These are phyloP conservation scores for Usnea hakonensis DNA, from an alignment of 495 filamentous ascomycete species.

Conservation along the genomic window DNA sequence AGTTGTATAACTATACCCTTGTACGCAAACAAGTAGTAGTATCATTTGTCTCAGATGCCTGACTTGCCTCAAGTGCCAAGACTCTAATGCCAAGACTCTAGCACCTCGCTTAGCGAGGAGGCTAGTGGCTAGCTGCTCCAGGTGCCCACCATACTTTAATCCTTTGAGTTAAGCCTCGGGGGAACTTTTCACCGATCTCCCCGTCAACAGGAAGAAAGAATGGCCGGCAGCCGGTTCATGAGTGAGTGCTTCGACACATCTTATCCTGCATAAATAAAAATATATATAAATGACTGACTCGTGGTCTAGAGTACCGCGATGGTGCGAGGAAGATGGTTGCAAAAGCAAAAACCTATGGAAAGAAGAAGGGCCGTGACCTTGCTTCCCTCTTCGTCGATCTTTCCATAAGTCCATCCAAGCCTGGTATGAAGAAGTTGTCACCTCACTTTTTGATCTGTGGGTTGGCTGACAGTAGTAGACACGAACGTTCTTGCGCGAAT, in stretches of 20 bases:
- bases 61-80: too few relatives aligned
- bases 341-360: slow-evolving; percentile 1
- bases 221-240: background rate
- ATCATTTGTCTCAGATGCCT: too few relatives aligned
- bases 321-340: background rate
- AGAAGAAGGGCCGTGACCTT: background rate
- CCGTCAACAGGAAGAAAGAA: background rate
- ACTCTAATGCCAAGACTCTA: background rate
- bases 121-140: background rate
- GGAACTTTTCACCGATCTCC: background rate
- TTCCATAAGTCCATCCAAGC: background rate
- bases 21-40: background rate
- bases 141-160: background rate
- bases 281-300: background rate
- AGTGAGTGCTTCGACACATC: background rate
- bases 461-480: background rate
- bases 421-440: background rate
- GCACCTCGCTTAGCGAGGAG: background rate
- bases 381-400: background rate
- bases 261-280: background rate
- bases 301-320: background rate
- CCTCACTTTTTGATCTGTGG: background rate
- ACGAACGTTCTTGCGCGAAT: background rate
- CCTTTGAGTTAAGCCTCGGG: background rate
- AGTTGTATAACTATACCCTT: background rate